Evolutionary conservation across 2,329 filamentous ascomycete species (phyloP), one percentile per base, ranked within the genome.

Genomic region (Kalmusia sp.): DNA sequence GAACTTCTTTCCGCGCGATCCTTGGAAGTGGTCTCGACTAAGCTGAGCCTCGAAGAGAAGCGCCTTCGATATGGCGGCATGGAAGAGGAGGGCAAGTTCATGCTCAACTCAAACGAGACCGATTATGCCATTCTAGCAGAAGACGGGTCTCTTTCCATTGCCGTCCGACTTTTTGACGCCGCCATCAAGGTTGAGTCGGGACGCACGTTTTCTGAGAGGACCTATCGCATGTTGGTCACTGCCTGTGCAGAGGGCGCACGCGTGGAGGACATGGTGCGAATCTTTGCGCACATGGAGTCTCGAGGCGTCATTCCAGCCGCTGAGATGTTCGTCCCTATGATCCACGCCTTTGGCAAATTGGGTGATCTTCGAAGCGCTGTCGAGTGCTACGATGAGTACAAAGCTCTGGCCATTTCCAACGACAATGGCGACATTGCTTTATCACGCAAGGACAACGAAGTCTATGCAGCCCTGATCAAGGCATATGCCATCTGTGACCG

Each of bases 311-410:
- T 85, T 14, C 91, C 93, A 0, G 87, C 89, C 53, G 88, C 92
- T 5, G 86, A 89, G 39, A 91, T 93, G 47, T 98, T 96, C 76
- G 90, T 92, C 1, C 84, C 88, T 15, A 96, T 99, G 91, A 97
- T 99, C 72, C 87, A 90, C n/a, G 92, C 93, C 0, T 98, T 96
- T 70, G 91, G 91, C 55, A 84, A 85, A 35, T 84, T 84, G 9
- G 90, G 92, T 44, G 92, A 98, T 70, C 79, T 98, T 38, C 82
- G 87, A 65, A 96, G 90, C 63, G 95, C 93, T 17, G 91, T 98
- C 6, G 92, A 96, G 72, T 92, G 92, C 76, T 99, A 97, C 77
- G 93, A 96, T 60, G 91, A 96, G 76, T 98, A 98, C 81, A 92
- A 92, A 69, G 85, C 86, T 39, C 81, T 97, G 35, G 93, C 93